Evolutionary conservation across 2,329 filamentous ascomycete genomes (phyloP).

Genomic region (Allantophomopsis cytisporea): DNA sequence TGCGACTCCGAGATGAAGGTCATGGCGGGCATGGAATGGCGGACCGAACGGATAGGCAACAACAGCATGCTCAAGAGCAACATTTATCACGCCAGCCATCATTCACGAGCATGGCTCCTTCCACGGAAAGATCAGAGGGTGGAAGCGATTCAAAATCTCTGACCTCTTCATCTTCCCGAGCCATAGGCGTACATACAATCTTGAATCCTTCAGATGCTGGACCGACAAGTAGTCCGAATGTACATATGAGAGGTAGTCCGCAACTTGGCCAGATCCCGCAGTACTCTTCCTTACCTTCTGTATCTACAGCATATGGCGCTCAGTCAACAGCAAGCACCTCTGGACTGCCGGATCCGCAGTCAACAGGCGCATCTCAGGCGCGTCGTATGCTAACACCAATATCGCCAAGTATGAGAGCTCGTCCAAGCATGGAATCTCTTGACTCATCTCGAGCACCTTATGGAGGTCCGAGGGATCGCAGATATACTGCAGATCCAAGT

Average conservation of each 20-base stretch:
- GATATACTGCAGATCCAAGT: constrained; percentile 5
- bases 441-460: too few species aligned
- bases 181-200: constrained; percentile 20
- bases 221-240: constrained; percentile 5
- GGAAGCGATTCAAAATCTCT: too few species aligned
- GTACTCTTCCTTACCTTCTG: constrained; percentile 11
- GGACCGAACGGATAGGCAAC: constrained; percentile 11
- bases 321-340: constrained; percentile 8
- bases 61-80: constrained; percentile 3
- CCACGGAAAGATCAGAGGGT: too few species aligned
- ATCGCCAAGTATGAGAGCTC: too few species aligned
- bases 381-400: too few species aligned
- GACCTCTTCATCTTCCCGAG: constrained; percentile 10
- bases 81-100: not conserved
- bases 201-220: constrained; percentile 19
- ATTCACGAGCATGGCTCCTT: too few species aligned
- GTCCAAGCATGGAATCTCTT: too few species aligned
- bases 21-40: constrained; percentile 10
- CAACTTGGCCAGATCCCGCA: constrained; percentile 3
- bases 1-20: constrained; percentile 18
- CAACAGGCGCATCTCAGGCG: too few species aligned
- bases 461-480: too few species aligned
- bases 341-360: too few species aligned
- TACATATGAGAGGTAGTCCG: constrained; percentile 10
- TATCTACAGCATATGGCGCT: constrained; percentile 9